Conservation (phyloP, 352 stramenopile genomes). For the Globisporangium splendens region DNA sequence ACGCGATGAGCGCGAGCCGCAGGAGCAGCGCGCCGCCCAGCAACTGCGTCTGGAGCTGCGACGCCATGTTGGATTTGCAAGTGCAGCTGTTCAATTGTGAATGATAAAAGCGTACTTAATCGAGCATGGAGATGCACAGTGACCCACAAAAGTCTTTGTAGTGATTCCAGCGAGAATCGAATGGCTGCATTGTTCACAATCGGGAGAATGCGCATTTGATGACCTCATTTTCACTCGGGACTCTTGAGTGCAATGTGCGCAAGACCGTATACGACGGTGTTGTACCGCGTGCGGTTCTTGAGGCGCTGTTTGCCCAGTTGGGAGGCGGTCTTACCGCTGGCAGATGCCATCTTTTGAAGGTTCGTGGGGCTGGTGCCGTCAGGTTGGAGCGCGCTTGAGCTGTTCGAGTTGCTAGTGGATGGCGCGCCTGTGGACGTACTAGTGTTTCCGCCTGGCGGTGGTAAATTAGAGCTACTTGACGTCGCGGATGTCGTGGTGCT, state of each 20-base stretch:
- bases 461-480: conserved; percentile 6
- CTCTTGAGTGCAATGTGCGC: conserved; percentile 47
- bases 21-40: conserved; percentile 52
- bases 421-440: not conserved
- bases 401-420: conserved; percentile 11
- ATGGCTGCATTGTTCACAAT: too few species aligned
- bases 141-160: not conserved
- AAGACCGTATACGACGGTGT: conserved; percentile 65
- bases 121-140: not conserved
- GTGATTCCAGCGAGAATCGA: too few species aligned
- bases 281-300: conserved; percentile 75
- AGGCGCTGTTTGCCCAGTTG: conserved; percentile 30
- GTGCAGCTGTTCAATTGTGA: conserved; percentile 1
- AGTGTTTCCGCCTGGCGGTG: not conserved
- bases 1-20: conserved; percentile 65
- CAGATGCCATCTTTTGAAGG: conserved; percentile 1
- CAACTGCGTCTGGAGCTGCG: conserved; percentile 24
- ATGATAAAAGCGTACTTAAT: not conserved
- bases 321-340: not conserved
- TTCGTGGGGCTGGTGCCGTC: conserved; percentile 3
- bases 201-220: too few species aligned
- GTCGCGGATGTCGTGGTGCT: conserved; percentile 5
- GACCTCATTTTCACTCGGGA: conserved; percentile 19
- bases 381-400: not conserved
- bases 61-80: conserved; percentile 10